These are phyloP conservation scores for Phytopythium oedochilum DNA, from an alignment of 352 stramenopile genomes.

Conservation along the genomic window DNA sequence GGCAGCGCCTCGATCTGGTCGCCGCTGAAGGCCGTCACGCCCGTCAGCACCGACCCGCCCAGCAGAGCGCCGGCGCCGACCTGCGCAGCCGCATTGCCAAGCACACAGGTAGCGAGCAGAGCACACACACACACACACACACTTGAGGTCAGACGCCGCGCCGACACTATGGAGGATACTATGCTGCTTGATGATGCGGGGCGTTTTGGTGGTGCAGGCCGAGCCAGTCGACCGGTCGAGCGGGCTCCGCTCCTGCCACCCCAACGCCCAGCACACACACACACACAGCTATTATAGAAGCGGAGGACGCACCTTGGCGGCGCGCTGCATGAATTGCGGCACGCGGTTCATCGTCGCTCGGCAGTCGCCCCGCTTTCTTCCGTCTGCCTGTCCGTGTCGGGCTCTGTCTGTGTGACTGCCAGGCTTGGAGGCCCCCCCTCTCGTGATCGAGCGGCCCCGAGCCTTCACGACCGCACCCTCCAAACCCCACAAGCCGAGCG, in stretches of 20 bases:
- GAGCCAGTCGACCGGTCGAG: conserved; percentile 1
- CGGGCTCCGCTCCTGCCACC: no score
- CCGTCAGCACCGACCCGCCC: conserved; percentile 71
- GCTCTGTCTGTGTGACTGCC: neutral
- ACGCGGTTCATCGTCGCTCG: conserved; percentile 69
- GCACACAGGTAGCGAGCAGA: no score
- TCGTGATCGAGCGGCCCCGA: neutral
- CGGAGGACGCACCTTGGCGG: conserved; percentile 54
- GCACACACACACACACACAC: no score
- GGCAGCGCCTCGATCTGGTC: conserved; percentile 84
- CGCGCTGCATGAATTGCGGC: conserved; percentile 64
- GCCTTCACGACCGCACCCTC: conserved; percentile 2
- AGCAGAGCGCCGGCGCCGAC: conserved; percentile 63
- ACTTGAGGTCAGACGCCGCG: no score
- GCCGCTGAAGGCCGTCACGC: conserved; percentile 77
- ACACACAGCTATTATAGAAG: neutral
- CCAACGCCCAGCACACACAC: neutral
- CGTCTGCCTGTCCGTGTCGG: conserved; percentile 15
- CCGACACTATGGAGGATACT: neutral
- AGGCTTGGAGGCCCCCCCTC: neutral
- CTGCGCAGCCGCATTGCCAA: conserved; percentile 14
- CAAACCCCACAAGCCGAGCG: neutral
- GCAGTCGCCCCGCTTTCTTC: conserved; percentile 43
- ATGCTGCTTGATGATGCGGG: neutral
- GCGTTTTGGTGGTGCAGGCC: conserved; percentile 65